Base-by-base conservation (phyloP, 2,329 filamentous ascomycete species). In the Hymenoscyphus repandus region DNA sequence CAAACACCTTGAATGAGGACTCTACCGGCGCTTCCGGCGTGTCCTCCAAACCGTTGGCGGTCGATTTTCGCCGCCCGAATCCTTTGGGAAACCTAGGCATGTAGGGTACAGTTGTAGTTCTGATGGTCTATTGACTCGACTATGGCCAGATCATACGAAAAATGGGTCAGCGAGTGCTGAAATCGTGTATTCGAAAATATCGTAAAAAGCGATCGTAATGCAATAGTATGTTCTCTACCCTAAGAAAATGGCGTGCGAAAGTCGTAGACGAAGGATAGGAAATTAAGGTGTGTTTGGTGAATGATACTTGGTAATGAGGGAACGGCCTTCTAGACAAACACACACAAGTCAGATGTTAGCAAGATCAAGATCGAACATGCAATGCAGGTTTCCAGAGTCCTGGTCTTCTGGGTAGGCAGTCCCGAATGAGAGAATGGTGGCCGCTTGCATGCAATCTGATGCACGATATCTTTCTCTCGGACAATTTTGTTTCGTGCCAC, bases 81-180 rank as follows among this genome's bases (percentile, higher is more conserved):
- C 48, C 58, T 52, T 61, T 66, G 31, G 64, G 58, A 54, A 66
- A 65, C 57, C 60, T 66, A 62, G 65, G 65, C 65, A 68, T 68
- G 45, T 64, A 62, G 64, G 57, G 54, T 54, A 37, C 50, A 53
- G 54, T 44, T 53, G 15, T 39, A 17, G 27, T 43, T 44, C 39
- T 41, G 31, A 37, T 40, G 32, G 43, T 38, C 50, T 34, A 43
- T 54, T 51, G 22, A 7, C n/a, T 22, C 47, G 4, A 27, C 22
- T 27, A 4, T 27, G 47, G 34, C 48, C 34, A 45, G 40, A 22
- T 46, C 50, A 52, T 45, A 34, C 33, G 45, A 52, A 34, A 49
- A 33, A 37, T 17, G 30, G 31, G 30, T 34, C 32, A 49, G 42
- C 42, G 9, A 46, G 31, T 18, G 33, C 30, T 13, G 47, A 44